A percentile compares a stretch with the other conserved stretches of the same genome.
Evolutionary conservation across 2,329 filamentous ascomycete species (phyloP).

Genomic region (Claviceps sp.): DNA sequence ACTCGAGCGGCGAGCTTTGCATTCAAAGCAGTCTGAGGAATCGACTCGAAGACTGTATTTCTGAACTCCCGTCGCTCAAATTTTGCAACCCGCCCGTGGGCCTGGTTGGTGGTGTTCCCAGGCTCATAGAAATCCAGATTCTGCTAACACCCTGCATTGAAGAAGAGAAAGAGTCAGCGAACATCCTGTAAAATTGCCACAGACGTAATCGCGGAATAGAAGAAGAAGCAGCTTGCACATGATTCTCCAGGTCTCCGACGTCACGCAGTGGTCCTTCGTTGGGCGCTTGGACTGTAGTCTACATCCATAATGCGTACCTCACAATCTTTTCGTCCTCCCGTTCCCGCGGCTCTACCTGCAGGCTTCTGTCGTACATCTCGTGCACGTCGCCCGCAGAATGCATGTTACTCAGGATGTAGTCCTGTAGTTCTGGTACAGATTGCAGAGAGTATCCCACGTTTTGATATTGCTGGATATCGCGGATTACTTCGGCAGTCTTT

Average conservation of each 20-base stretch:
- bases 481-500: constrained; percentile 96
- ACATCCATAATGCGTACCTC: constrained; percentile 50
- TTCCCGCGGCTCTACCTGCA: constrained; percentile 86
- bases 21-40: neutral
- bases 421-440: constrained; percentile 80
- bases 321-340: constrained; percentile 99
- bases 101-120: neutral
- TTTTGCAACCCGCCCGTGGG: neutral
- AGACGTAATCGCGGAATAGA: neutral
- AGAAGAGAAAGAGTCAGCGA: constrained; percentile 5
- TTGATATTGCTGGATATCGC: constrained; percentile 97
- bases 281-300: constrained; percentile 7
- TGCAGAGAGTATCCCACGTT: constrained; percentile 92
- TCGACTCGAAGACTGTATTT: neutral
- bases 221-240: neutral
- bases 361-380: constrained; percentile 97
- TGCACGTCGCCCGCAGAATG: constrained; percentile 89
- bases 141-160: constrained; percentile 39
- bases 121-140: constrained; percentile 45
- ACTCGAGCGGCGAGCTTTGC: neutral
- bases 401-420: constrained; percentile 96
- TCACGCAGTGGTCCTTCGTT: neutral
- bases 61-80: neutral
- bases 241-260: neutral
- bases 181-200: neutral